Percentiles rank a stretch among this genome's conserved stretches.
Evolutionary conservation across 2,329 filamentous ascomycete species (phyloP).

Genomic region (Graphiopsis chlorocephala): DNA sequence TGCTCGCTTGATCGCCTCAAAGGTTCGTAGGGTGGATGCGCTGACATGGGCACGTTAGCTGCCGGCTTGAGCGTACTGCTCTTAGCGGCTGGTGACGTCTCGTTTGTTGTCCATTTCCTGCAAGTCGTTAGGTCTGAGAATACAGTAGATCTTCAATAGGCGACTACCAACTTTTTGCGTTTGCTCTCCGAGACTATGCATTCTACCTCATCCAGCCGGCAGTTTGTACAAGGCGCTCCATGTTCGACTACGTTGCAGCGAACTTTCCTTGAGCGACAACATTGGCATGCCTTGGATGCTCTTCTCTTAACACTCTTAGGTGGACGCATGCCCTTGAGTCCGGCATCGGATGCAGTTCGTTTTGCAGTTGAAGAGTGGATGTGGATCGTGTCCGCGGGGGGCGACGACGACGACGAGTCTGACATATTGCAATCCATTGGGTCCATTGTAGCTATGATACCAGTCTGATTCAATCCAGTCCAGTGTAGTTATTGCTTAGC

Average conservation of each 20-base stretch:
- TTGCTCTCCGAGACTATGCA: conserved; percentile 71
- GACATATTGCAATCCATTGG: conserved; percentile 22
- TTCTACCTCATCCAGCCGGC: conserved; percentile 74
- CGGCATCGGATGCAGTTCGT: conserved; percentile 57
- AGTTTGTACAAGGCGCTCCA: conserved; percentile 83
- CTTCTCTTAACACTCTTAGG: conserved; percentile 70
- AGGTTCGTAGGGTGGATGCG: conserved; percentile 33
- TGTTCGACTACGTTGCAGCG: conserved; percentile 89
- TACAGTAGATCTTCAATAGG: neutral
- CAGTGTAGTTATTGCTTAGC: neutral
- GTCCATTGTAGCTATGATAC: conserved; percentile 9
- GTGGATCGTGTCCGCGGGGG: conserved; percentile 26
- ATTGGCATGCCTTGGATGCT: conserved; percentile 87
- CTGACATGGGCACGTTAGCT: conserved; percentile 28
- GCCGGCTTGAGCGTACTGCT: conserved; percentile 24
- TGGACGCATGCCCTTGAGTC: conserved; percentile 48
- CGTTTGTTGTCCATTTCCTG: conserved; percentile 37
- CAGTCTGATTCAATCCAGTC: neutral
- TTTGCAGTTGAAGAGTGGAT: conserved; percentile 38
- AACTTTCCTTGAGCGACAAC: conserved; percentile 84
- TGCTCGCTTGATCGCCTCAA: conserved; percentile 40
- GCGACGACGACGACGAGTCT: conserved; percentile 31
- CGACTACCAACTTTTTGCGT: conserved; percentile 71
- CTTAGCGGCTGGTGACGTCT: conserved; percentile 18
- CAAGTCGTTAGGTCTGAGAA: neutral